Percentiles rank a stretch among this genome's conserved stretches.
These are phyloP conservation scores for Starmerella bombicola DNA, from an alignment of 805 yeast genomes.

Conservation along the genomic window DNA sequence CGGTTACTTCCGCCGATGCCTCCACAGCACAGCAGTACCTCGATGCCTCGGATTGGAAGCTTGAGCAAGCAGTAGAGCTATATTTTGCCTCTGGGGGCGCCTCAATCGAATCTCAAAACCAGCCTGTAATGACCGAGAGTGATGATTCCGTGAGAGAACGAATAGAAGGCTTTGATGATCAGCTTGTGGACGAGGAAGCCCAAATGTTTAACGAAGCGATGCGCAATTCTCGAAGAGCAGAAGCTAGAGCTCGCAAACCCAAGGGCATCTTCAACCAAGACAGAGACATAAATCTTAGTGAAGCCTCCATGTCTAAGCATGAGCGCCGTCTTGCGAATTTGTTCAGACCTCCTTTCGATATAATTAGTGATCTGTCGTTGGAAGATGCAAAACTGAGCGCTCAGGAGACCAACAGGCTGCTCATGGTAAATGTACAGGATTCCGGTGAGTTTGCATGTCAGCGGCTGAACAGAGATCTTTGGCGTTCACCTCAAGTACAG, in stretches of 20 bases:
- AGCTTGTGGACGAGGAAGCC: slow-evolving; percentile 43
- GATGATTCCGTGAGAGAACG: slow-evolving; percentile 57
- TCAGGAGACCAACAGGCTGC: slow-evolving; percentile 56
- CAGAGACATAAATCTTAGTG: slow-evolving; percentile 18
- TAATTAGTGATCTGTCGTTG: slow-evolving; percentile 55
- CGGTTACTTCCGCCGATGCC: slow-evolving; percentile 67
- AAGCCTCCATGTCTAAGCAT: slow-evolving; percentile 14
- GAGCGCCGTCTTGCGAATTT: slow-evolving; percentile 61
- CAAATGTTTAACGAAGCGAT: slow-evolving; percentile 18
- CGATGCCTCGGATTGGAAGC: slow-evolving; percentile 61
- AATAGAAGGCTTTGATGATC: slow-evolving; percentile 65
- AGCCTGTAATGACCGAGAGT: slow-evolving; percentile 39
- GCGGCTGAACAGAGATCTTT: slow-evolving; percentile 79
- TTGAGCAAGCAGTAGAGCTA: slow-evolving; percentile 75
- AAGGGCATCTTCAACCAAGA: slow-evolving; percentile 44
- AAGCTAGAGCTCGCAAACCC: slow-evolving; percentile 18
- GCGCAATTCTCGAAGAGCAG: slow-evolving; percentile 20
- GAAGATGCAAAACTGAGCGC: slow-evolving; percentile 65
- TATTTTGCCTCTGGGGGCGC: slow-evolving; percentile 51
- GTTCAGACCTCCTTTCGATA: slow-evolving; percentile 88
- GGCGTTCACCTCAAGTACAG: slow-evolving; percentile 63
- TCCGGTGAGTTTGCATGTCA: slow-evolving; percentile 77
- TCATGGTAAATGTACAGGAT: slow-evolving; percentile 80
- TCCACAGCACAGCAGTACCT: slow-evolving; percentile 61
- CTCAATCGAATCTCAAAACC: slow-evolving; percentile 41